These are phyloP conservation scores for Thamnidium elegans DNA, from an alignment of 192 early-diverging fungal species.

Conservation along the genomic window DNA sequence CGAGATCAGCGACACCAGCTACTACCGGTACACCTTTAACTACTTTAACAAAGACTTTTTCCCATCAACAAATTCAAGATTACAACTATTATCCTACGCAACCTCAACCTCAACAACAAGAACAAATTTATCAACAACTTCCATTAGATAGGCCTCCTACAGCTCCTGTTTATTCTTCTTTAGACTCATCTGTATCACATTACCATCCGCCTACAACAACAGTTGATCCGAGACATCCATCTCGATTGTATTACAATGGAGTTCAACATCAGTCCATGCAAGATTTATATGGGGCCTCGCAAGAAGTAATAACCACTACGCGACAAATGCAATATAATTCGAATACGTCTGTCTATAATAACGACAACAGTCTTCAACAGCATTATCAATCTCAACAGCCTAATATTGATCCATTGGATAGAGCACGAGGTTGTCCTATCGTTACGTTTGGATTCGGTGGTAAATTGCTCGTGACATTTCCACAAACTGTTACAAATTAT, in stretches of 20 bases:
- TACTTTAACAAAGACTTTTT: neutral
- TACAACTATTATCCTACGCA: conserved; percentile 5
- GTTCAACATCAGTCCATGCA: conserved; percentile 15
- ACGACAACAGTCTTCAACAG: neutral
- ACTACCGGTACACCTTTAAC: neutral
- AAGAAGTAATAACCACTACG: conserved; percentile 1
- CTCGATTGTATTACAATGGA: conserved; percentile 11
- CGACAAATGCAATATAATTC: neutral
- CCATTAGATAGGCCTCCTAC: conserved; percentile 13
- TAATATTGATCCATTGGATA: conserved; percentile 38
- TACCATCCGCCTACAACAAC: neutral
- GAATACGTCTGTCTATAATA: no score
- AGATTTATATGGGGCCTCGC: neutral
- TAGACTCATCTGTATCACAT: neutral
- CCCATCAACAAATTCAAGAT: neutral
- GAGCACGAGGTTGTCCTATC: conserved; percentile 54
- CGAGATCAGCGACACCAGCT: conserved; percentile 37
- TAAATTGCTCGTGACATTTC: conserved; percentile 63
- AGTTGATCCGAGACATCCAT: conserved; percentile 1
- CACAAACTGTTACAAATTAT: conserved; percentile 54
- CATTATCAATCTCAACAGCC: neutral
- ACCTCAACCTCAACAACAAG: neutral
- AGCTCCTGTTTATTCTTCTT: conserved; percentile 10
- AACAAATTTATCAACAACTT: neutral
- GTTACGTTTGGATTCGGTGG: conserved; percentile 78